Conservation (phyloP, 768 basidiomycete genomes). For the Russula earlei region DNA sequence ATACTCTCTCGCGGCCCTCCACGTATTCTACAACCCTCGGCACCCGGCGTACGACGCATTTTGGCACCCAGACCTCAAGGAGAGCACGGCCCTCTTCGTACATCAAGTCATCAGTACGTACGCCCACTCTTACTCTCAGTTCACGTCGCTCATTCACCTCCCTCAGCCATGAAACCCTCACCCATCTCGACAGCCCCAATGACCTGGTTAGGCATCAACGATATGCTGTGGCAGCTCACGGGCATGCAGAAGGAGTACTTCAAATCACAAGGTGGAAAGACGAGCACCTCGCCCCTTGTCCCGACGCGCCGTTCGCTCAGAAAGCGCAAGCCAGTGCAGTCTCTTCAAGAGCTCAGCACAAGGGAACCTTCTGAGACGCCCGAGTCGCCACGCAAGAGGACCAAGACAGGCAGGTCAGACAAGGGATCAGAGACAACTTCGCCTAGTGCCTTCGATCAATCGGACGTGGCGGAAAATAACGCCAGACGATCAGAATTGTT, state of each 20-base stretch:
- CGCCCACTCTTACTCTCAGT: background rate
- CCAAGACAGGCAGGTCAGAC: conserved; percentile 3
- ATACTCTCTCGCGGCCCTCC: conserved; percentile 17
- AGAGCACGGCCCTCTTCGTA: conserved; percentile 13
- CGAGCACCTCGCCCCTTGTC: background rate
- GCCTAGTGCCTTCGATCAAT: background rate
- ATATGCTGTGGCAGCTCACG: conserved; percentile 20
- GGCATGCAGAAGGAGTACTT: conserved; percentile 17
- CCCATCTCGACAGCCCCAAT: conserved; percentile 16
- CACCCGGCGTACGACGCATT: conserved; percentile 18
- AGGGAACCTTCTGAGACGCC: conserved; percentile 11
- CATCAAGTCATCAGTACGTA: conserved; percentile 18
- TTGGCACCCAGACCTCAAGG: conserved; percentile 15
- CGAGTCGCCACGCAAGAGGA: conserved; percentile 17
- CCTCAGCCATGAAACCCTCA: conserved; percentile 1
- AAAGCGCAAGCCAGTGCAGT: conserved; percentile 16
- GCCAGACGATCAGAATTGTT: background rate
- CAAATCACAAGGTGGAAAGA: conserved; percentile 8
- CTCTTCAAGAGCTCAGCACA: background rate
- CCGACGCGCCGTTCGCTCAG: conserved; percentile 14
- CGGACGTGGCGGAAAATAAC: background rate
- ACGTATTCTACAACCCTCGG: conserved; percentile 14
- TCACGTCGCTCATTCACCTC: background rate
- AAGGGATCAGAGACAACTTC: background rate
- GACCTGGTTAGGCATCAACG: conserved; percentile 16